Base-by-base conservation (phyloP, 106 monocot genomes). In the Gastrodia elata region DNA sequence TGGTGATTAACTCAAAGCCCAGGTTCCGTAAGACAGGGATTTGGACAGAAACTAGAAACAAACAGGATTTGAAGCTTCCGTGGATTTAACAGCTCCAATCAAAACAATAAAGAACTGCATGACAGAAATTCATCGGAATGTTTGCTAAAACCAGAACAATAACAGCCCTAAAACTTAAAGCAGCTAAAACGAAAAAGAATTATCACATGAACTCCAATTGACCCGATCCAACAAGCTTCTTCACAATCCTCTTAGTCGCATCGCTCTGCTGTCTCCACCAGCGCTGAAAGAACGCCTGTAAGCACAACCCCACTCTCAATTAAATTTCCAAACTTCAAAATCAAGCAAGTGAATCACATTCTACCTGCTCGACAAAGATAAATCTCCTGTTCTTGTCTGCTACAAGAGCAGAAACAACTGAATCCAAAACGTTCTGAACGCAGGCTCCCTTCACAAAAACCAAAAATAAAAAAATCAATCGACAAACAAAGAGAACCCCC, bases 211-310 rank as follows among this genome's bases (percentile, higher is more conserved):
- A 85, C 77, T 98, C 97, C 49, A 98, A 70, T 78, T 88, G 97
- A 38, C 93, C 93, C 56, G 93, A 88, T 71, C 64, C 82, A 41
- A 98, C 76, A 1, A 98, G 83, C 41, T 68, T 83, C 79, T 82
- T 86, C 65, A 93, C 98, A 16, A 70, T 87, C 43, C 81, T 81
- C 83, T 98, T 85, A 8, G 85, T 79, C 1, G 30, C 77, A 39
- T 89, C 78, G 13, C 80, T 93, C 81, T 98, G 98, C 80, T 84
- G 86, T 74, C 93, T 81, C 97, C 97, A 98, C 97, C 93, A 98
- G 9, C 97, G 76, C 78, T 93, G 92, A 80, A 98, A 98, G 69
- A 98, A 98, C 0, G 93, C 97, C 97, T 98, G 64, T 30, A 64
- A 78, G 10, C 24, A 38, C 22, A 20, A 72, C 11, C 61, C 39